Evolutionary conservation across 2,329 filamentous ascomycete species (phyloP), one percentile per base, ranked within the genome.

Genomic region (Beauveria medogensis): DNA sequence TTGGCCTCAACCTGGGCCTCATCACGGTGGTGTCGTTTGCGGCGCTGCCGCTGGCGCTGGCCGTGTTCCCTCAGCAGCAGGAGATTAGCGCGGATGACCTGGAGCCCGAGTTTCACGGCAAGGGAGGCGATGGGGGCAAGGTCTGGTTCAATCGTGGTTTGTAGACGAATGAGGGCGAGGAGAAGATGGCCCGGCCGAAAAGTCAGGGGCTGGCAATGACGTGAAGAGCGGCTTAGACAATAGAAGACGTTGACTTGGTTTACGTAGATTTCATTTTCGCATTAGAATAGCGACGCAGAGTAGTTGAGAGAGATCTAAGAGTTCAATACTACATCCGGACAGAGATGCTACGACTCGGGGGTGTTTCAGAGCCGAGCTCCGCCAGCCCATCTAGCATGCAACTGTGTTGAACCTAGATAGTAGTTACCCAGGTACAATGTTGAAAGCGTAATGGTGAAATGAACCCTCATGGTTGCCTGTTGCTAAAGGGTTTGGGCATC

Each of bases 111-210:
- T 97, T 99, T 73, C 88, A 88, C 76, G 88, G 85, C 7, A 84
- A 83, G 61, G 92, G 91, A 37, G 93, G 92, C 1, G 83, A 88
- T 65, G 83, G 83, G 59, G 92, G 90, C 0, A 80, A 91, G 78
- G 90, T 99, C n/a, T 91, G 95, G 72, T 97, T 99, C 76, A 97
- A 99, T 75, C 85, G 94, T 69, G 94, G 94, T 14, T 93, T 99
- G 68, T 97, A 78, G 75, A 28, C 12, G 24, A n/a, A 18, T 9
- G 26, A 20, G 4, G n/a, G n/a, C 34, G 20, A 12, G 12, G 20
- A 24, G 22, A n/a, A 6, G 10, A 5, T 7, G 8, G 5, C 28
- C 44, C 4, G 22, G 7, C 16, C 28, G 1, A 5, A 16, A 10
- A 10, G 3, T 16, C 14, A 9, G 22, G 18, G 37, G 26, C n/a